Evolutionary conservation across 106 monocot genomes (phyloP), one percentile per base, ranked within the genome.

Genomic region (Dendrobium catenatum): DNA sequence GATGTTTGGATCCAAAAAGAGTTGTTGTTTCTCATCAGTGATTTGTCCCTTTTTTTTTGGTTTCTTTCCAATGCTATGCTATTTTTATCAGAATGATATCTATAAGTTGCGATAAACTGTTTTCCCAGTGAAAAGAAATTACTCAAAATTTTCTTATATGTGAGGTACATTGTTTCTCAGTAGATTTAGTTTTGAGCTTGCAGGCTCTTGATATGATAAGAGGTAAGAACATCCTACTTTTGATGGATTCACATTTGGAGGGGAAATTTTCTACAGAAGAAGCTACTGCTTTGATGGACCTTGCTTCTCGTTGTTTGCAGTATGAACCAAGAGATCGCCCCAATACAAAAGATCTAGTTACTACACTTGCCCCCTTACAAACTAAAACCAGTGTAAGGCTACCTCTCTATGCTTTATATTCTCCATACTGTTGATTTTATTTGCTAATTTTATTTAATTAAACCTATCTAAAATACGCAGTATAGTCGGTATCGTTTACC

Each of bases 171-270:
- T 22, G 18, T 76, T 49, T 76, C 9, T 27, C 27, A 76, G 19
- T 76, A 26, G 26, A 26, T 76, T 37, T 20, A 11, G 7, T 20
- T 55, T 68, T 42, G 15, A 58, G 18, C 20, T 6, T 61, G 49
- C 81, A 99, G 98, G 98, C 98, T 46, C 90, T 99, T 83, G 98
- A 99, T 72, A 95, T 93, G 98, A 99, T 99, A 82, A 82, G 86
- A 76, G 88, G 85, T 51, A 95, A 91, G 76, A 93, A 93, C 76
- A 89, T 93, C 42, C 80, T 85, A 40, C 72, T 93, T 26, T 47
- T 98, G 59, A 93, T 98, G 97, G 97, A 98, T 89, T 98, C 94
- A 80, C 97, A 98, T 83, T 84, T 98, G 81, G 97, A 94, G 43
- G 94, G 97, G 13, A 94, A 93, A 29, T 98, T 89, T 82, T 93